Evolutionary conservation across 257 asterid genomes (phyloP).

Genomic region (Solanum commersonii): DNA sequence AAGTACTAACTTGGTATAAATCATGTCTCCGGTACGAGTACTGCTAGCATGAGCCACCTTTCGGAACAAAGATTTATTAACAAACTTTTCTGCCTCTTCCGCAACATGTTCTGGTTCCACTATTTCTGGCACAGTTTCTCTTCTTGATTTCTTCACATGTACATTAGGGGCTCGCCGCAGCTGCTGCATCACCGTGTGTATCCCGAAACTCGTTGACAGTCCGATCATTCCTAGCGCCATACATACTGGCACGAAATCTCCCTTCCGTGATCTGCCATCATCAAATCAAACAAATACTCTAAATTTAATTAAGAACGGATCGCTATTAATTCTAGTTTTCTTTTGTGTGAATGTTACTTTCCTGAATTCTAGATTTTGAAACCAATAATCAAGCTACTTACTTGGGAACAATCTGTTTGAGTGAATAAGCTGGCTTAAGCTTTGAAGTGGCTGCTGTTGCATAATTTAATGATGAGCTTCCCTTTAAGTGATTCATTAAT

Average conservation of each 20-base stretch:
- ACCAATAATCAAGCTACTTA: not conserved
- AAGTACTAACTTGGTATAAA: conserved; percentile 23
- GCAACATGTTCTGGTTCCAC: conserved; percentile 54
- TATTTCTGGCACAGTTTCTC: conserved; percentile 59
- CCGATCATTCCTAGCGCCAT: conserved; percentile 50
- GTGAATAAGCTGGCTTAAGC: conserved; percentile 6
- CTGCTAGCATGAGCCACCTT: conserved; percentile 37
- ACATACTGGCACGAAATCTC: conserved; percentile 36
- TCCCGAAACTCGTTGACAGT: conserved; percentile 26
- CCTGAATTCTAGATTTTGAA: no score
- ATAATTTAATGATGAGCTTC: conserved; percentile 7
- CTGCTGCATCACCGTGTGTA: conserved; percentile 41
- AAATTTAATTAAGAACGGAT: no score
- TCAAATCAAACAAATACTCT: not conserved
- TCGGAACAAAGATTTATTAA: conserved; percentile 49
- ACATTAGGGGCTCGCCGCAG: conserved; percentile 51
- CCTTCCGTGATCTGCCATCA: conserved; percentile 27
- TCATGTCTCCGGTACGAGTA: conserved; percentile 18
- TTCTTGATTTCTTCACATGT: conserved; percentile 37
- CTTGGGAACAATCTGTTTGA: conserved; percentile 15
- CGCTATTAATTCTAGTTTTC: no score
- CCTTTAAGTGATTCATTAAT: conserved; percentile 4
- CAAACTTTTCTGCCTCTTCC: conserved; percentile 34
- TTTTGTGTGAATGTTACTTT: no score
- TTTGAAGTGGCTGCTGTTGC: conserved; percentile 18